A percentile compares a stretch with the other conserved stretches of the same genome.
Evolutionary conservation across 495 filamentous ascomycete species (phyloP).

Genomic region (Annulohypoxylon maeteangense): DNA sequence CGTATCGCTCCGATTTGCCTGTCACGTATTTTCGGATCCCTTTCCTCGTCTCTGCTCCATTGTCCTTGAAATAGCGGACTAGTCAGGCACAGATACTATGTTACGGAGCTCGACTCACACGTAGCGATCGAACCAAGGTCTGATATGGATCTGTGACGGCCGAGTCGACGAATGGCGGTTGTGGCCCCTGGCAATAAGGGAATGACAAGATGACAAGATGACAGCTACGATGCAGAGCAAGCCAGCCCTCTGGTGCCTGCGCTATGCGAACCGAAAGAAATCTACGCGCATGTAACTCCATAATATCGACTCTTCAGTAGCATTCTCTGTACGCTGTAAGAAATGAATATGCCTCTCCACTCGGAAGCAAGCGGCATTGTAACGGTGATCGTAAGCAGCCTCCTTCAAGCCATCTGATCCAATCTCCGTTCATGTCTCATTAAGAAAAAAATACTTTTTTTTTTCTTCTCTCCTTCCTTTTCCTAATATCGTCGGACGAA

Average conservation of each 20-base stretch:
- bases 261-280: slow-evolving; percentile 41
- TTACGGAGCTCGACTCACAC: slow-evolving; percentile 24
- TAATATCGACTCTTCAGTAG: slow-evolving; percentile 35
- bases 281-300: slow-evolving; percentile 35
- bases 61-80: slow-evolving; percentile 8
- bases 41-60: slow-evolving; percentile 23
- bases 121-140: slow-evolving; percentile 32
- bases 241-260: slow-evolving; percentile 38
- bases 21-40: slow-evolving; percentile 11
- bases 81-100: slow-evolving; percentile 23
- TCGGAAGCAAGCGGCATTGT: slow-evolving; percentile 40
- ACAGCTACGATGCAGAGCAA: slow-evolving; percentile 29
- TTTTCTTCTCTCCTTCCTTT: slow-evolving; percentile 6
- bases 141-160: slow-evolving; percentile 22
- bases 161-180: slow-evolving; percentile 21
- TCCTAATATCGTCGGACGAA: slow-evolving; percentile 7
- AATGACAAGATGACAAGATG: slow-evolving; percentile 3
- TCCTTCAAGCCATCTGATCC: slow-evolving; percentile 24
- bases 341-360: slow-evolving; percentile 42
- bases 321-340: slow-evolving; percentile 33
- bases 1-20: slow-evolving; percentile 40
- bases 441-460: slow-evolving; percentile 10
- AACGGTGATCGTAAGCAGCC: slow-evolving; percentile 37
- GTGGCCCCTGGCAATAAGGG: slow-evolving; percentile 11
- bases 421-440: slow-evolving; percentile 33